Evolutionary conservation across 2,329 filamentous ascomycete genomes (phyloP), one percentile per base, ranked within the genome.

Genomic region (Verticillium isaacii): DNA sequence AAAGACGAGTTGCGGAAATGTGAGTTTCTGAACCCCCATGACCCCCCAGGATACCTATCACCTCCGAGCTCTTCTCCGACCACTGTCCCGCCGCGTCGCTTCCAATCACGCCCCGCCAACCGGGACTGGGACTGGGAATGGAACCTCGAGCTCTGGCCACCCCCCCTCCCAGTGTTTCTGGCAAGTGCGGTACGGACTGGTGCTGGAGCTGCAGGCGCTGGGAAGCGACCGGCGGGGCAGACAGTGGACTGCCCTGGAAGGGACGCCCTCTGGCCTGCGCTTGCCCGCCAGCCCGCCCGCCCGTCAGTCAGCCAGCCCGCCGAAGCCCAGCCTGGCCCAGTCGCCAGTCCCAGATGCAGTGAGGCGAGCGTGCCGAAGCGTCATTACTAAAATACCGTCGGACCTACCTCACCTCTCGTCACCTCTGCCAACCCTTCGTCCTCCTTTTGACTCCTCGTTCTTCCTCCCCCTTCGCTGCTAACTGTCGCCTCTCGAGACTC

Each of bases 371-470:
- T 50, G 45, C 64, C 64, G 60, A 63, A 60, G 62, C 62, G 62
- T 65, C 64, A 64, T 65, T 65, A 65, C 64, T 65, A 65, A 65
- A 61, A 57, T 65, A 62, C 62, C 64, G 60, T 63, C 57, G 15
- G 19, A 23, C 56, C 36, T 41, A 32, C 57, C 37, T 58, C 36
- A 39, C 59, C 55, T 57, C 58, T 56, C 52, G 32, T 59, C 52
- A 39, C 56, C 58, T 60, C 29, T 57, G 60, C 59, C 60, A 60
- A 29, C 56, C 65, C 61, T 63, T 39, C 56, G 63, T 62, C 54
- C 57, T 55, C 39, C 34, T 62, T 64, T 57, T 55, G 32, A 32
- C 32, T 57, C 36, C 34, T 41, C 55, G 52, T 62, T 41, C 39
- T 52, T 58, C 50, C n/a, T 37, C 54, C 37, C 32, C 19, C 50